Evolutionary conservation across 164 flowering plant species (phyloP), one percentile per base, ranked within the genome.

Genomic region (Paratinospora sagittata): DNA sequence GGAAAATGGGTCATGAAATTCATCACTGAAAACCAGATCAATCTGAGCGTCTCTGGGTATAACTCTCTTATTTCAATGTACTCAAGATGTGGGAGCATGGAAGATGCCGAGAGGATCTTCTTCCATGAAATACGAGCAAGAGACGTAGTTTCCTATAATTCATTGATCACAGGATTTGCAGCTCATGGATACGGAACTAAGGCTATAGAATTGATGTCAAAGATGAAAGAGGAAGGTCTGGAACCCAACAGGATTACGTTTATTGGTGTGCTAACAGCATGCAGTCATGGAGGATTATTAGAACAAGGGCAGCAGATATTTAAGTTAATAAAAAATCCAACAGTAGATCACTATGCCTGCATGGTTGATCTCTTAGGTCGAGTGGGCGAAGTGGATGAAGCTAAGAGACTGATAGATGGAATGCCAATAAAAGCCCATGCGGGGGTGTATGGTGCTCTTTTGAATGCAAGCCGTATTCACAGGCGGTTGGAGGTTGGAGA

Each of bases 51-150:
- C 39, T 80, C 90, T 27, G 90, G 86, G 6, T 80, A 76, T 74
- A 92, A 86, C 69, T 78, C 97, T 49, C 57, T 90, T 82, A 83
- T 89, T 60, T 85, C 75, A 72, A 89, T 89, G 93, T 92, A 90
- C 80, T 81, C 92, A 16, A 90, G 82, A 78, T 90, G 97, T 79
- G 96, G 97, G 61, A 77, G 82, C 77, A 81, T 90, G 79, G 74
- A 76, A 41, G 86, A 85, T 69, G 96, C 96, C 10, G 55, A 72
- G 69, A 76, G 55, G 63, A 63, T 81, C 23, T 92, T 81, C 23
- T 90, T 91, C 71, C 66, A 78, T 8, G 78, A 77, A 66, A 86
- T 88, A 90, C 76, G 49, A 34, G 63, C 45, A 24, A 85, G 84
- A 74, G 92, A 91, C 72, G 81, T 88, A 68, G 79, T 88, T 69